A percentile compares a stretch with the other conserved stretches of the same genome.
phyloP scores from a whole-genome alignment of 495 filamentous ascomycete genomes.

The Rostrohypoxylon terebratum region DNA sequence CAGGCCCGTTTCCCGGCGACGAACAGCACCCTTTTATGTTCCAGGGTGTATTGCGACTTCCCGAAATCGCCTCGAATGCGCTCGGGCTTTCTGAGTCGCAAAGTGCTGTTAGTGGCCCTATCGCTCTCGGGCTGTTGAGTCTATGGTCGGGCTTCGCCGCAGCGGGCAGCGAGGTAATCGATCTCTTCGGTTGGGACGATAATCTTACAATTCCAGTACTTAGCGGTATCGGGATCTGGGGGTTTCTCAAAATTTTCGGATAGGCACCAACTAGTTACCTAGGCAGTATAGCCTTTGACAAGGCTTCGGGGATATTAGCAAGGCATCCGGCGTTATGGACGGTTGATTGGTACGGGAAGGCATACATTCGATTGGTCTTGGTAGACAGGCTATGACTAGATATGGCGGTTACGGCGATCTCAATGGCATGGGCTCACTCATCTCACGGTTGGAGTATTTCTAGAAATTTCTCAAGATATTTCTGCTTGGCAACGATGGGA shows the following conservation, averaged over 20 bases:
- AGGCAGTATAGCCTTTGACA: slow-evolving; percentile 21
- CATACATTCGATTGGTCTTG: slow-evolving; percentile 15
- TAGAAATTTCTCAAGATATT: slow-evolving; percentile 18
- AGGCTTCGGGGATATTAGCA: slow-evolving; percentile 13
- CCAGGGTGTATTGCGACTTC: slow-evolving; percentile 74
- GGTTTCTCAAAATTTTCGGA: slow-evolving; percentile 92
- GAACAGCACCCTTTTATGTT: slow-evolving; percentile 81
- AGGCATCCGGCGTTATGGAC: slow-evolving; percentile 36
- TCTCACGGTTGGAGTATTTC: slow-evolving; percentile 29
- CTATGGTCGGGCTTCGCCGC: slow-evolving; percentile 88
- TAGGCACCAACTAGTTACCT: slow-evolving; percentile 51
- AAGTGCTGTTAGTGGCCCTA: slow-evolving; percentile 68
- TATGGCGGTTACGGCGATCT: slow-evolving; percentile 22
- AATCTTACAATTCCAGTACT: slow-evolving; percentile 96
- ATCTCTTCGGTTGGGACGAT: slow-evolving; percentile 94
- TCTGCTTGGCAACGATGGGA: not conserved
- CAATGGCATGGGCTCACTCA: slow-evolving; percentile 33
- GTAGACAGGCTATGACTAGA: slow-evolving; percentile 42
- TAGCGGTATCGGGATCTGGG: slow-evolving; percentile 90
- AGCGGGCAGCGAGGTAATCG: slow-evolving; percentile 87
- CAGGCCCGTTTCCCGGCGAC: slow-evolving; percentile 73
- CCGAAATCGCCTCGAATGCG: slow-evolving; percentile 63
- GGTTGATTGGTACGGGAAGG: slow-evolving; percentile 13
- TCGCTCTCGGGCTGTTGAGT: slow-evolving; percentile 87
- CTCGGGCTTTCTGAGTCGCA: slow-evolving; percentile 61